Base-by-base conservation (phyloP, 768 basidiomycete species). In the Amyloporia xantha region DNA sequence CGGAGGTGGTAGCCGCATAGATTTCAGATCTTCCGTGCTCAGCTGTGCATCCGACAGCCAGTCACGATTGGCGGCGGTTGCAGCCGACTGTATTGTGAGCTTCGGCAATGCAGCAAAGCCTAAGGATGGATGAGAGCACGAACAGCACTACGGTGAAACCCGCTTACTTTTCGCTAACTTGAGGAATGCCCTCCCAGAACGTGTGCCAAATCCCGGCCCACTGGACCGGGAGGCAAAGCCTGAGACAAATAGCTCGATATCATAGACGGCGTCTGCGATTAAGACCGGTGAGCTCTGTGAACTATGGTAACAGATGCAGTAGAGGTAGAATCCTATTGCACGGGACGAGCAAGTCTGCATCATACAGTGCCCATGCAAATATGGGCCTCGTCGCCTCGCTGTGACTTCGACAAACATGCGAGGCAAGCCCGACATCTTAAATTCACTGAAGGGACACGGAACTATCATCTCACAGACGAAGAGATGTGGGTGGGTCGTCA, bases 41-140 rank as follows among this genome's bases (percentile, higher is more conserved):
- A 56, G 41, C 26, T 38, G 25, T 59, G 57, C 4, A 61, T 54
- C 46, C 37, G 38, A 10, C 17, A 17, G 6, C 46, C 43, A 48
- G 38, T 17, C 49, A 26, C 37, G 42, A 59, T 59, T 30, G 51
- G 19, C 3, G 36, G 10, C 38, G 3, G 17, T 13, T 13, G 4
- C 2, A 33, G 27, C n/a, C 64, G 62, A 15, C 64, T 59, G 10
- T 72, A 73, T 15, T 3, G 52, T 60, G 6, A 48, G 63, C 58
- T 84, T 88, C 4, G 88, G 86, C 5, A 91, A 64, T 2, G 80
- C 72, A 23, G 85, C 90, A 59, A 86, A 89, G 9, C 81, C 89
- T 91, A 49, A 12, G 59, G 21, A 21, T 37, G 24, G 11, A 25
- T 2, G 23, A 26, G 5, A 12, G 46, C 20, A 9, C 13, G 7